Evolutionary conservation across 1,284 basidiomycete species (phyloP), one percentile per base, ranked within the genome.

Genomic region (Pterula multifida): DNA sequence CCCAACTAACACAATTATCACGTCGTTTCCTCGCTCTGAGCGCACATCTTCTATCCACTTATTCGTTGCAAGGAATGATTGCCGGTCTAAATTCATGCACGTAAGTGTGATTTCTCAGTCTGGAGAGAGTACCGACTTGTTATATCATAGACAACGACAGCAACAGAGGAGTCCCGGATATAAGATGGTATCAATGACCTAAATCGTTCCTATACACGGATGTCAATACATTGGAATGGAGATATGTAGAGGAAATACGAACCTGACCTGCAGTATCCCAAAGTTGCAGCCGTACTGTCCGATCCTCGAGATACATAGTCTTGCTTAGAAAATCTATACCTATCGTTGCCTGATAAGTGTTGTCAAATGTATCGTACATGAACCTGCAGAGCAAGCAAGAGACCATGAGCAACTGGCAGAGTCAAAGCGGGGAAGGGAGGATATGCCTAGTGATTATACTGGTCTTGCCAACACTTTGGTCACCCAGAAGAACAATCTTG

Each of bases 361-460:
- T 97, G 74, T 99, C 96, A 66, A 99, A 99, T 0, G 96, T 98
- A 69, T 98, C 96, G 67, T 98, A 99, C 95, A 98, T 98, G 65
- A 90, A 90, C 64, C 91, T 93, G 60, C 25, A 22, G 15, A 49
- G 49, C 22, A 45, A 42, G 9, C 39, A 22, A 17, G 39, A 42
- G 21, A 6, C 17, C 17, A 42, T 42, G 6, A 42, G 39, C 21
- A 52, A 49, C 22, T 24, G 44, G 53, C 49, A 49, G 44, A 46
- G 28, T 36, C 26, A 44, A 49, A 26, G 19, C 13, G 17, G 39
- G 22, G 48, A 28, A 35, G 21, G 25, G 36, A n/a, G n/a, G 26
- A 45, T 11, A 22, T 70, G 91, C 76, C 95, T 82, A 54, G 96
- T 98, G 66, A 99, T 99, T 52, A 99, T 75, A 70, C 90, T 93